Evolutionary conservation across 1,284 basidiomycete species (phyloP).

Genomic region (Leccinum fuscescens): DNA sequence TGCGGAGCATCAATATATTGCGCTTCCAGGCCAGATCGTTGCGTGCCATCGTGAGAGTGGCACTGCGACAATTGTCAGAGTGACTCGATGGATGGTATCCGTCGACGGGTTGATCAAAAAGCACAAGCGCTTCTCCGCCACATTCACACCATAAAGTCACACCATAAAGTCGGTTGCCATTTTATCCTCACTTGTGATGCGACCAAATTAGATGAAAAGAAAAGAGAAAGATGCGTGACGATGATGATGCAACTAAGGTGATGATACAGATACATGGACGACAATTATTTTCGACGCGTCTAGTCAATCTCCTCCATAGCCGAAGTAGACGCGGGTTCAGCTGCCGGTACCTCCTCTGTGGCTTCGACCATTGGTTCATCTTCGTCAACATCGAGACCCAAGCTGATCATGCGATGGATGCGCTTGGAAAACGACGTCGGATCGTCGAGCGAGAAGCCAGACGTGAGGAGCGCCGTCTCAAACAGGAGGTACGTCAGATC

Average conservation of each 20-base stretch:
- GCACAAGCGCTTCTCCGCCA: neutral
- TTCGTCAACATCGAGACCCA: constrained; percentile 83
- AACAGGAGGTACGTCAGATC: constrained; percentile 95
- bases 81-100: neutral
- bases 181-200: constrained; percentile 4
- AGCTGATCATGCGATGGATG: constrained; percentile 94
- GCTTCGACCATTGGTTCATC: constrained; percentile 45
- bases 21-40: neutral
- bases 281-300: constrained; percentile 19
- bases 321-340: constrained; percentile 61
- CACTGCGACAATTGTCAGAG: neutral
- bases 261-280: constrained; percentile 29
- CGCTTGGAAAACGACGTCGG: constrained; percentile 94
- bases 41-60: neutral
- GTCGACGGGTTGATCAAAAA: neutral
- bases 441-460: constrained; percentile 94
- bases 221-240: constrained; percentile 10
- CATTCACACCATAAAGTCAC: neutral
- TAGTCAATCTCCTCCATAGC: constrained; percentile 89
- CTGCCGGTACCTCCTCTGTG: constrained; percentile 39
- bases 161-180: neutral
- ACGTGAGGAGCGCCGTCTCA: constrained; percentile 94
- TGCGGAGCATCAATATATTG: constrained; percentile 20
- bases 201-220: constrained; percentile 3
- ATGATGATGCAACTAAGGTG: constrained; percentile 29